Percentiles rank a stretch among this genome's conserved stretches.
phyloP scores from a whole-genome alignment of 2,329 filamentous ascomycete genomes.

The Fusarium brevicatenulatum region DNA sequence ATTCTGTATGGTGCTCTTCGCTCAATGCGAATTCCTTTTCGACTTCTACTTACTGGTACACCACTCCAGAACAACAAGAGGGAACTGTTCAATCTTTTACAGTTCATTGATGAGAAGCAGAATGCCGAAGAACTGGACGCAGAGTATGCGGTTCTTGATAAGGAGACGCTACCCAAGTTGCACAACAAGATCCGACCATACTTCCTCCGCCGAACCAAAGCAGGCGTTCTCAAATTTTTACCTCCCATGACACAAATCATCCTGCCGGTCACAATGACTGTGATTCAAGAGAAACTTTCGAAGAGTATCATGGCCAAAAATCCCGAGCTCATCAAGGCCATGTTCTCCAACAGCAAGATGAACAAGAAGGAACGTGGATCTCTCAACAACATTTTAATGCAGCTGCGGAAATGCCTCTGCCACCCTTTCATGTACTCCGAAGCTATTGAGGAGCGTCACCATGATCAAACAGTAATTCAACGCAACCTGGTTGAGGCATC shows the following conservation, averaged over 20 bases:
- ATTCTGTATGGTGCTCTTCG: conserved; percentile 80
- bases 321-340: conserved; percentile 85
- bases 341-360: conserved; percentile 77
- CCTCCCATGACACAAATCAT: conserved; percentile 96
- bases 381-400: conserved; percentile 94
- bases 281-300: conserved; percentile 92
- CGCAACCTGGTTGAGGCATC: conserved; percentile 91
- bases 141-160: conserved; percentile 80
- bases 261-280: conserved; percentile 92
- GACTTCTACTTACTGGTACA: conserved; percentile 88
- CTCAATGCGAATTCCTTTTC: conserved; percentile 81
- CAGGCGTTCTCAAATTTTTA: conserved; percentile 88
- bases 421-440: conserved; percentile 96
- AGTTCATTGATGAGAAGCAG: conserved; percentile 81
- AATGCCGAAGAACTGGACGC: conserved; percentile 79
- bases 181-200: conserved; percentile 84
- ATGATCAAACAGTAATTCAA: conserved; percentile 70
- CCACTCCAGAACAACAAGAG: conserved; percentile 95
- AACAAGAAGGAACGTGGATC: conserved; percentile 79
- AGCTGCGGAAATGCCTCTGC: conserved; percentile 92
- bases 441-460: conserved; percentile 84
- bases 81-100: conserved; percentile 95
- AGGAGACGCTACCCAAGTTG: conserved; percentile 81
- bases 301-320: conserved; percentile 94
- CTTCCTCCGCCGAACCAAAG: conserved; percentile 82